Conservation (phyloP, 371 early-diverging fungal genomes). For the Apophysomyces variabilis region DNA sequence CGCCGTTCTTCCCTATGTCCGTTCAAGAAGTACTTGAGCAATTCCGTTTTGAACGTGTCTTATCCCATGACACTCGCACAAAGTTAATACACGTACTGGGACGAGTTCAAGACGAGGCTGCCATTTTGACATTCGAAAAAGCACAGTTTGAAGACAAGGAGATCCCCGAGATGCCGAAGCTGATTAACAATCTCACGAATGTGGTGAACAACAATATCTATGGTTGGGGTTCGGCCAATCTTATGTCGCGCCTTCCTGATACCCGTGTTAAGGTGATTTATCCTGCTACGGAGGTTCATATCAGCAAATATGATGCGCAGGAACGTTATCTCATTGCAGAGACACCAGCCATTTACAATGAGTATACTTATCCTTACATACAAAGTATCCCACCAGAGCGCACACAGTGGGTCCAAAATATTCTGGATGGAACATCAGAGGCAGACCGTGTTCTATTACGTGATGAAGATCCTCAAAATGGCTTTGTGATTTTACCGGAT, state of each 20-base stretch:
- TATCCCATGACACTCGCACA: slow-evolving; percentile 46
- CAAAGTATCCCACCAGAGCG: slow-evolving; percentile 62
- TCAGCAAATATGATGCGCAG: slow-evolving; percentile 74
- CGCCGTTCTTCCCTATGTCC: background rate
- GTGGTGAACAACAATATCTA: slow-evolving; percentile 66
- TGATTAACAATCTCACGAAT: slow-evolving; percentile 32
- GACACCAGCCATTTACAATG: slow-evolving; percentile 58
- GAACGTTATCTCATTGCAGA: slow-evolving; percentile 58
- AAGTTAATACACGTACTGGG: slow-evolving; percentile 45
- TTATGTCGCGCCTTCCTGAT: slow-evolving; percentile 41
- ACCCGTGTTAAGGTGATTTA: slow-evolving; percentile 61
- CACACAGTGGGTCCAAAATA: slow-evolving; percentile 83
- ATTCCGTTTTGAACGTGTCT: slow-evolving; percentile 40
- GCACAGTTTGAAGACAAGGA: slow-evolving; percentile 48
- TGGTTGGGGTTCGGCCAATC: slow-evolving; percentile 55
- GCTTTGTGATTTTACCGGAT: slow-evolving; percentile 83
- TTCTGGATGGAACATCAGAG: slow-evolving; percentile 70
- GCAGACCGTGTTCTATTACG: slow-evolving; percentile 65
- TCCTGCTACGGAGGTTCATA: slow-evolving; percentile 75
- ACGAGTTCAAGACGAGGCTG: slow-evolving; percentile 26
- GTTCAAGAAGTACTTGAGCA: slow-evolving; percentile 24
- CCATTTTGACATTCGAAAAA: slow-evolving; percentile 58
- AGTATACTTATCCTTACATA: slow-evolving; percentile 65
- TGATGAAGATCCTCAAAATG: slow-evolving; percentile 54
- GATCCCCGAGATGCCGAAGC: slow-evolving; percentile 32